A percentile compares a stretch with the other conserved stretches of the same genome.
phyloP scores from a whole-genome alignment of 495 filamentous ascomycete genomes.

The Podospora appendiculata region DNA sequence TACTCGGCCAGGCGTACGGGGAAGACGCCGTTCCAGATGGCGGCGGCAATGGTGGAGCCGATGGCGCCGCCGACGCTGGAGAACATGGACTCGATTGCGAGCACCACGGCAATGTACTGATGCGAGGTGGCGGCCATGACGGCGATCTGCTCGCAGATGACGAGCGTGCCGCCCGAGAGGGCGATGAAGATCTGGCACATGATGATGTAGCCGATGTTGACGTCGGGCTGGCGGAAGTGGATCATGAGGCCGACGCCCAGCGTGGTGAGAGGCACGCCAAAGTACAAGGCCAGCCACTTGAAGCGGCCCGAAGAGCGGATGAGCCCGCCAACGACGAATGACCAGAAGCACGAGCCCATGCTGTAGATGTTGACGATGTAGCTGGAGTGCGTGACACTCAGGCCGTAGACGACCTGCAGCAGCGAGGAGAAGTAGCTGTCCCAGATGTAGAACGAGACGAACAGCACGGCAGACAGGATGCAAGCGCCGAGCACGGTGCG shows the following conservation, averaged over 20 bases:
- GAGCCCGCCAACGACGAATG: slow-evolving; percentile 45
- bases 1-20: slow-evolving; percentile 40
- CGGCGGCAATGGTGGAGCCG: slow-evolving; percentile 51
- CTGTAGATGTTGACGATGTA: slow-evolving; percentile 65
- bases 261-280: slow-evolving; percentile 59
- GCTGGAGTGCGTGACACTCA: slow-evolving; percentile 46
- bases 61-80: slow-evolving; percentile 57
- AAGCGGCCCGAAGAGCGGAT: slow-evolving; percentile 50
- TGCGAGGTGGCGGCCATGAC: slow-evolving; percentile 59
- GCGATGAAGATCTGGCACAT: slow-evolving; percentile 79
- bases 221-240: slow-evolving; percentile 53
- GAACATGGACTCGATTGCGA: slow-evolving; percentile 57
- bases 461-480: slow-evolving; percentile 44
- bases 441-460: slow-evolving; percentile 62
- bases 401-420: slow-evolving; percentile 62
- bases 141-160: slow-evolving; percentile 60
- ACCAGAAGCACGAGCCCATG: slow-evolving; percentile 59
- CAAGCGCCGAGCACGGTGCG: slow-evolving; percentile 61
- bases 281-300: slow-evolving; percentile 55
- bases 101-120: slow-evolving; percentile 56
- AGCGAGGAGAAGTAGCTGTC: slow-evolving; percentile 59
- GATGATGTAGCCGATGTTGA: slow-evolving; percentile 52
- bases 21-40: slow-evolving; percentile 61
- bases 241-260: slow-evolving; percentile 68
- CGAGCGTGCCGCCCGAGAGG: slow-evolving; percentile 50